Base-by-base conservation (phyloP, 2,329 filamentous ascomycete species). In the Pseudocercospora macadamiae region DNA sequence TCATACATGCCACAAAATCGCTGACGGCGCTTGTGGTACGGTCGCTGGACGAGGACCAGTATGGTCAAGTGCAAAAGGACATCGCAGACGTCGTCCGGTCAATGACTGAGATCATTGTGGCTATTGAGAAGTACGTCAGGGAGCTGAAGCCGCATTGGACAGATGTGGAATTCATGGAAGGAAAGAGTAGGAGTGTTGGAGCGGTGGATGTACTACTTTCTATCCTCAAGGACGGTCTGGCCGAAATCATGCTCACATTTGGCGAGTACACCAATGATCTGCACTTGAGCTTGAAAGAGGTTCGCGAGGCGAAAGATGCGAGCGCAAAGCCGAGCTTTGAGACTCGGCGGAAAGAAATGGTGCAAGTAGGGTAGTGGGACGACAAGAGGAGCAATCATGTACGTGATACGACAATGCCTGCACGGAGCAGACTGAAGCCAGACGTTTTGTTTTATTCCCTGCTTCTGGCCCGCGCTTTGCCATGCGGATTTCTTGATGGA, bases 31-130 rank as follows among this genome's bases (percentile, higher is more conserved):
- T 97, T 25, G 84, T 90, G 0, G 83, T 91, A 3, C 83, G 84
- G 62, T 93, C 89, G 73, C 76, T 97, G 54, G 79, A 80, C 3
- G 93, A 97, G 74, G 93, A 97, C 72, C 83, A 83, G 47, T 95
- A 87, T 70, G 93, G 93, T 12, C 89, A 90, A 66, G 93, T 96
- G n/a, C 89, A 96, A 65, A 82, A 86, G 42, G 90, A 95, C 64
- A 86, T 97, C 2, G 85, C 89, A 1, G 77, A 77, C 49, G 87
- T 96, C 57, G 85, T 97, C 51, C 84, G 88, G 47, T 85, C 86
- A 1, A 84, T 96, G 61, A 93, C 90, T 0, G 67, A 73, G 0
- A 86, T 89, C 0, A 86, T 92, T 56, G 82, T 79, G 55, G 86
- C 86, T 64, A 77, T 96, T 3, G 88, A 96, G 68, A 76, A 72